These are phyloP conservation scores for Naganishia albida DNA, from an alignment of 1,284 basidiomycete genomes.

Conservation along the genomic window DNA sequence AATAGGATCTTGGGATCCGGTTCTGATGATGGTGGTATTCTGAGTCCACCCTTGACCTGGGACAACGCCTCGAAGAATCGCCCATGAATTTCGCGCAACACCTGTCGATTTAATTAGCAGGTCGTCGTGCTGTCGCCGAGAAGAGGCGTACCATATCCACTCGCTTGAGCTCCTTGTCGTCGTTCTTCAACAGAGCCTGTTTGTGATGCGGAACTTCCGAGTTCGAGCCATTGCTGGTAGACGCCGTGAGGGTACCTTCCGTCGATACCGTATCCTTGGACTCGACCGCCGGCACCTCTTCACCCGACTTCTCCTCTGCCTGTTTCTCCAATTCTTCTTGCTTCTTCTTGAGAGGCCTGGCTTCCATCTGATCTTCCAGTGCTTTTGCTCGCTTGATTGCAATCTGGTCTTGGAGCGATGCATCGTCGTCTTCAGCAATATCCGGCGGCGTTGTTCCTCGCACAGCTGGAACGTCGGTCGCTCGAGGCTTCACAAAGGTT, in stretches of 20 bases:
- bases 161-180: conserved; percentile 81
- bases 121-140: background rate
- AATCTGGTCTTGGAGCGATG: conserved; percentile 9
- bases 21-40: conserved; percentile 24
- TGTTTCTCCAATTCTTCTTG: conserved; percentile 35
- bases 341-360: conserved; percentile 29
- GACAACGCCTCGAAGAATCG: conserved; percentile 66
- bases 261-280: conserved; percentile 27
- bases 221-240: conserved; percentile 34
- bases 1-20: conserved; percentile 25
- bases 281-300: conserved; percentile 11
- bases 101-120: conserved; percentile 29
- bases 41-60: conserved; percentile 34
- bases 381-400: conserved; percentile 21
- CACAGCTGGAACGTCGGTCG: conserved; percentile 23
- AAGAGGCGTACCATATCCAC: conserved; percentile 64
- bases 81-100: conserved; percentile 73
- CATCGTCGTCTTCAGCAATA: conserved; percentile 16
- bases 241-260: conserved; percentile 32
- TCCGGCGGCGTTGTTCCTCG: conserved; percentile 6
- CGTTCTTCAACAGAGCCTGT: conserved; percentile 79
- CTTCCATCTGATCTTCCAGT: conserved; percentile 16
- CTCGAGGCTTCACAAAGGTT: conserved; percentile 63
- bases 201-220: conserved; percentile 44
- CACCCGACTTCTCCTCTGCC: conserved; percentile 32